phyloP scores from a whole-genome alignment of 148 eudicot species.

The Rhododendron henanense region DNA sequence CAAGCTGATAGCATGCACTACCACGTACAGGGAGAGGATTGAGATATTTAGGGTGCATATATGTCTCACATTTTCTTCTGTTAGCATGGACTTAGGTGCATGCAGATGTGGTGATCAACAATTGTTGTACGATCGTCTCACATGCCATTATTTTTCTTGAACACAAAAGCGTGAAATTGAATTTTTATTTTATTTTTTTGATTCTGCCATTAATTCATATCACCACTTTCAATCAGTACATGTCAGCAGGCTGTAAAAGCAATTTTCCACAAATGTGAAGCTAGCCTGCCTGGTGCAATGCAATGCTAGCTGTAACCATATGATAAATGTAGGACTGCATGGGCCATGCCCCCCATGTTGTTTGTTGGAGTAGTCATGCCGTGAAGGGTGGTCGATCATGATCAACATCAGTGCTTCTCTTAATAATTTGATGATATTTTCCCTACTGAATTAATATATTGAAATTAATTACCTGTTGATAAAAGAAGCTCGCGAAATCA shows the following conservation, averaged over 20 bases:
- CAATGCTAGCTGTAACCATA: too few species aligned
- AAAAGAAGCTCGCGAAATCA: too few species aligned
- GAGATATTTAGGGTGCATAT: too few species aligned
- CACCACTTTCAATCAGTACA: neutral
- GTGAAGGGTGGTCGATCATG: neutral
- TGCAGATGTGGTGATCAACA: neutral
- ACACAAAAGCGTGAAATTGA: neutral
- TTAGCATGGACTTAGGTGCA: too few species aligned
- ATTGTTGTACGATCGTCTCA: neutral
- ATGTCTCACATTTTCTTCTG: too few species aligned
- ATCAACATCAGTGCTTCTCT: neutral
- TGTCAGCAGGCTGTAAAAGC: neutral
- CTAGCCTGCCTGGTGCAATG: neutral
- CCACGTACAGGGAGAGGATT: too few species aligned
- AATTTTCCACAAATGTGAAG: neutral
- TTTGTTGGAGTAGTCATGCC: neutral
- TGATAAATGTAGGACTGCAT: neutral
- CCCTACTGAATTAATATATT: neutral
- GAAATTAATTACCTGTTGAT: neutral
- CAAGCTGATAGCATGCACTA: too few species aligned
- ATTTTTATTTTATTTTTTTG: too few species aligned
- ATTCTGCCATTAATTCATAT: too few species aligned
- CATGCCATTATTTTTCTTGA: neutral
- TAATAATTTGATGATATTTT: neutral
- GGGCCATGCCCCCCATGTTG: neutral